Evolutionary conservation across 2,329 filamentous ascomycete species (phyloP).

Genomic region (Epichloe glyceriae): DNA sequence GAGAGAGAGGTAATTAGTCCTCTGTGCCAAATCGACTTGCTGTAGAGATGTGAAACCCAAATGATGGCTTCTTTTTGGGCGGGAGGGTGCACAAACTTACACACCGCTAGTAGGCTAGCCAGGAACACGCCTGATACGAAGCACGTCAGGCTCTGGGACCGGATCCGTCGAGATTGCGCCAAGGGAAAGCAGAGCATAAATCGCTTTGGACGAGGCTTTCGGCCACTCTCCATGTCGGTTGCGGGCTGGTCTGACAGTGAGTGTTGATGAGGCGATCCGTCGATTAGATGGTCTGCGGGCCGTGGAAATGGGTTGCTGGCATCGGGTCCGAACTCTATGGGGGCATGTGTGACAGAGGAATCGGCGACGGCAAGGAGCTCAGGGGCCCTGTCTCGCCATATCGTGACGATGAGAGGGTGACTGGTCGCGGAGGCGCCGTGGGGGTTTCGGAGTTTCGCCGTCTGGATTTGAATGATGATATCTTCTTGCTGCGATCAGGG

Average conservation of each 20-base stretch:
- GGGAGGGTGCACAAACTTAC: constrained; percentile 34
- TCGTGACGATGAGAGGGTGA: constrained; percentile 1
- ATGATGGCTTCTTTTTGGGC: neutral
- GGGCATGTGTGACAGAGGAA: neutral
- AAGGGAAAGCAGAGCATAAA: constrained; percentile 44
- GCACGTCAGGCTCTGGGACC: constrained; percentile 44
- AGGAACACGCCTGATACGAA: constrained; percentile 54
- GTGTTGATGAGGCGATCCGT: neutral
- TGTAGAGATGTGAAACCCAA: neutral
- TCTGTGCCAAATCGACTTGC: neutral
- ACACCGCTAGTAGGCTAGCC: constrained; percentile 45
- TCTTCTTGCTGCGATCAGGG: neutral
- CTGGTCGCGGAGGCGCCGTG: constrained; percentile 17
- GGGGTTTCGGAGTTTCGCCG: constrained; percentile 33
- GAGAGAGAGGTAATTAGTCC: neutral
- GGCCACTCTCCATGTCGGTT: neutral
- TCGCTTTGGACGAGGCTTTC: constrained; percentile 14
- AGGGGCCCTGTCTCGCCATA: constrained; percentile 3
- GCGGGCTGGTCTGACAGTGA: neutral
- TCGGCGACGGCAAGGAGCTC: constrained; percentile 6
- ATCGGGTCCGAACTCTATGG: neutral
- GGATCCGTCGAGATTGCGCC: constrained; percentile 39
- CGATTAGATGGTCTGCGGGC: neutral
- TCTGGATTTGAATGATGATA: neutral
- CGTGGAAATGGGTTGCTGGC: neutral